Base-by-base conservation (phyloP, 2,329 filamentous ascomycete genomes). In the Diaporthe sp. region DNA sequence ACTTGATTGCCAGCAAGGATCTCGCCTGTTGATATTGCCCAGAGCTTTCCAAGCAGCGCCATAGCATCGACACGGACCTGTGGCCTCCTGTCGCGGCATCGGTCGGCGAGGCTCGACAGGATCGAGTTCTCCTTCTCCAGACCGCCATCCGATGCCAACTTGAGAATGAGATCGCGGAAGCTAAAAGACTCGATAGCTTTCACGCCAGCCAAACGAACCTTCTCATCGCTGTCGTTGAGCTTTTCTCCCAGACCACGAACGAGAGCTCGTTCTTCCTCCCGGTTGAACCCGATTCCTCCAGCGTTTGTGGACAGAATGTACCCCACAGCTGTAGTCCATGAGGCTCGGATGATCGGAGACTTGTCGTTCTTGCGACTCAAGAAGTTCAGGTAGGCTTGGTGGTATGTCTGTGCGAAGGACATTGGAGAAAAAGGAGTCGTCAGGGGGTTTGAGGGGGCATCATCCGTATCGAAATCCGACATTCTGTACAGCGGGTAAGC, bases 21-120 rank as follows among this genome's bases (percentile, higher is more conserved):
- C 79, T 98, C 96, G 25, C 95, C 94, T 25, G 93, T 91, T 17
- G 95, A 96, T 25, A 97, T 96, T n/a, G 95, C 96, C 97, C 97
- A 99, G 38, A 98, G 92, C 76, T 92, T 94, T 15, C 91, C 94
- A 1, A 98, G 86, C 12, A 97, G 88, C 68, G 92, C 93, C 90
- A 98, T 97, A 33, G 95, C 96, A 79, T 96, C 95, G 52, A 94
- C 92, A 74, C 96, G 94, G 15, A 99, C 94, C 55, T 90, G 87
- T 19, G 92, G 90, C 81, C 93, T 96, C 76, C 93, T 93, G 84
- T 99, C 97, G 78, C 96, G 95, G 77, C 95, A 95, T 77, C 97
- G 91, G 80, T 98, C 95, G 38, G 95, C 94, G 35, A 99, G 89
- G 77, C 93, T 95, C 72, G 89, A 91, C 22, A 99, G 88, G 35